Conservation (phyloP, 306 rosid genomes). For the Dryas drummondii region DNA sequence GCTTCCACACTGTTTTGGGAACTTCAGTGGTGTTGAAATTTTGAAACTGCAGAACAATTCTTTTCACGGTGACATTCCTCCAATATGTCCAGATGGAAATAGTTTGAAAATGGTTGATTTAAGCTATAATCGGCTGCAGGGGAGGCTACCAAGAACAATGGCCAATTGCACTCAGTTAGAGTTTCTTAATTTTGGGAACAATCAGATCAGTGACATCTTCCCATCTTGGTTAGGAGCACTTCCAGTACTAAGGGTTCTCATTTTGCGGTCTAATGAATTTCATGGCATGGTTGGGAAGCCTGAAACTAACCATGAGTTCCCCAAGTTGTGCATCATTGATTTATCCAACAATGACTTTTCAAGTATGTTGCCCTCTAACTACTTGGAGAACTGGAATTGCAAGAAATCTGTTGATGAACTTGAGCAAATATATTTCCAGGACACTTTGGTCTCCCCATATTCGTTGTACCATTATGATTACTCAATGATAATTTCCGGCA, state of each 20-base stretch:
- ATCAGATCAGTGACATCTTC: constrained; percentile 30
- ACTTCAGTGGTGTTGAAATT: neutral
- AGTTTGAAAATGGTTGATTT: constrained; percentile 20
- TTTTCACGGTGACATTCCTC: constrained; percentile 10
- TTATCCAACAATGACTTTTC: constrained; percentile 22
- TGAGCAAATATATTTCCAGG: neutral
- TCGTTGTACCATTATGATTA: neutral
- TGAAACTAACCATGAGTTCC: neutral
- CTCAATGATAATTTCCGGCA: neutral
- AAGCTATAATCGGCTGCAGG: constrained; percentile 23
- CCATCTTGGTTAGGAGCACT: constrained; percentile 47
- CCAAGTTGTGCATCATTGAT: constrained; percentile 18
- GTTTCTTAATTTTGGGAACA: constrained; percentile 13
- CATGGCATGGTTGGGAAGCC: constrained; percentile 20
- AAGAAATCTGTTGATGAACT: constrained; percentile 7
- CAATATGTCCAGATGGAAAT: neutral
- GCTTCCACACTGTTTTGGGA: constrained; percentile 23
- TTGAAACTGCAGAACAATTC: neutral
- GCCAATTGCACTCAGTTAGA: constrained; percentile 16
- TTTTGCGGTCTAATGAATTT: constrained; percentile 22
- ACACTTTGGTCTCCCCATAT: too few relatives aligned
- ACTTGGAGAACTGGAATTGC: constrained; percentile 7
- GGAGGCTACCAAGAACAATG: constrained; percentile 22
- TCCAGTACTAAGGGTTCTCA: constrained; percentile 15
- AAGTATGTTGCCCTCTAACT: constrained; percentile 18